Conservation (phyloP, 2,329 filamentous ascomycete species). For the Plenodomus biglobosus region DNA sequence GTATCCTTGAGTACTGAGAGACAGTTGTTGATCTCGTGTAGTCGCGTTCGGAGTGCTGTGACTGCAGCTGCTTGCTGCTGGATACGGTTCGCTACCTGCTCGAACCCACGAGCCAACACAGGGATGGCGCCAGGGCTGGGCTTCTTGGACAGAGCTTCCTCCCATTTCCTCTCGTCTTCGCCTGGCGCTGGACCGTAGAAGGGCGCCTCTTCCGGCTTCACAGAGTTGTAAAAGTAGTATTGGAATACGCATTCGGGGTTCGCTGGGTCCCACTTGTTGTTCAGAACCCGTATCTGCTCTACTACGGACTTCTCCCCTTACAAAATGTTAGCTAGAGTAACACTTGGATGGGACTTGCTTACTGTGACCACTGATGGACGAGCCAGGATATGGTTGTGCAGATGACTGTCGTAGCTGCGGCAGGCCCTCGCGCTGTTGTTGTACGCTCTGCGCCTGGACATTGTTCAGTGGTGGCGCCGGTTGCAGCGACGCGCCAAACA, state of each 20-base stretch:
- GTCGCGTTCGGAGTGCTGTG: slow-evolving; percentile 66
- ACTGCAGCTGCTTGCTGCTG: slow-evolving; percentile 71
- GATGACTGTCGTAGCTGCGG: slow-evolving; percentile 40
- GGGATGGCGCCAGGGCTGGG: slow-evolving; percentile 76
- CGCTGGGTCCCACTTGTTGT: slow-evolving; percentile 72
- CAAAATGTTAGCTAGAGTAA: slow-evolving; percentile 13
- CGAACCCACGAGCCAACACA: slow-evolving; percentile 73
- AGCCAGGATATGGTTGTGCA: slow-evolving; percentile 29
- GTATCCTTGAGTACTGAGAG: slow-evolving; percentile 71
- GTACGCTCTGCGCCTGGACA: slow-evolving; percentile 36
- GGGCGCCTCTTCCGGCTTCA: slow-evolving; percentile 71
- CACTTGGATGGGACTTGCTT: slow-evolving; percentile 6
- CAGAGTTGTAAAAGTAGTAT: slow-evolving; percentile 85
- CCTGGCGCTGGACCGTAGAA: slow-evolving; percentile 70
- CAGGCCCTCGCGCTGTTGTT: slow-evolving; percentile 42
- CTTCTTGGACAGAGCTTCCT: slow-evolving; percentile 78
- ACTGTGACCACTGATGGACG: slow-evolving; percentile 35
- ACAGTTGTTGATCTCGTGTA: slow-evolving; percentile 78
- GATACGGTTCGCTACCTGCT: slow-evolving; percentile 69
- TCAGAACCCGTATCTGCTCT: slow-evolving; percentile 71
- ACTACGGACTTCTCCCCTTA: slow-evolving; percentile 70
- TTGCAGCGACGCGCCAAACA: slow-evolving; percentile 41
- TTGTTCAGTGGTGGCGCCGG: slow-evolving; percentile 34
- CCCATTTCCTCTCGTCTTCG: slow-evolving; percentile 79
- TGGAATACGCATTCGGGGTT: slow-evolving; percentile 73